A percentile compares a stretch with the other conserved stretches of the same genome.
Conservation (phyloP, 164 flowering plant species). For the Annona cherimola region DNA sequence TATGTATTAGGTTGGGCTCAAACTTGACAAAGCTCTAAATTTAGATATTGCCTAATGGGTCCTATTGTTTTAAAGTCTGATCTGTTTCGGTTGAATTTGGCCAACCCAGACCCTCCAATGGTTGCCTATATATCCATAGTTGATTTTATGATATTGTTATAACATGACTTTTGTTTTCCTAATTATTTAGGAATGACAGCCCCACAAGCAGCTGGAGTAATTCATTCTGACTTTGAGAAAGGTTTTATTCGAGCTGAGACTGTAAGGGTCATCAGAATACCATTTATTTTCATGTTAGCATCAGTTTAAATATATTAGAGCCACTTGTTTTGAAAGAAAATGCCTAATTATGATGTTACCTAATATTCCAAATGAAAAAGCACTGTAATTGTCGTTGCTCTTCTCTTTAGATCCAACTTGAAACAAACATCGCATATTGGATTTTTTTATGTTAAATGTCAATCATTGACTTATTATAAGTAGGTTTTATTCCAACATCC, state of each 20-base stretch:
- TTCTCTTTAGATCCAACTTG: background rate
- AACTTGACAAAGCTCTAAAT: background rate
- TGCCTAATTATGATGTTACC: background rate
- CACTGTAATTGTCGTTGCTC: background rate
- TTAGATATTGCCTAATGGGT: background rate
- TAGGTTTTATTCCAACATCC: too few relatives aligned
- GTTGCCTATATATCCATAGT: background rate
- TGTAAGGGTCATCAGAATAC: constrained; percentile 36
- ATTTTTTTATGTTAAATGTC: too few relatives aligned
- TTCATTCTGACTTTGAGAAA: constrained; percentile 97
- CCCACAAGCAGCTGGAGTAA: constrained; percentile 98
- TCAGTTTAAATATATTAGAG: background rate
- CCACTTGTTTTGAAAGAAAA: background rate
- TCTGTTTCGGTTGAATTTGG: background rate
- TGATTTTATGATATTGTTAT: too few relatives aligned
- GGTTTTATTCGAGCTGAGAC: constrained; percentile 99
- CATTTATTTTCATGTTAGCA: background rate
- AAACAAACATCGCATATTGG: background rate
- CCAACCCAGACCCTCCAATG: background rate
- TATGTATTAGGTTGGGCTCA: background rate
- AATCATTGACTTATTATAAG: too few relatives aligned
- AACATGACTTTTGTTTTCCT: background rate
- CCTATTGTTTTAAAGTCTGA: background rate
- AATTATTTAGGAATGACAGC: constrained; percentile 87
- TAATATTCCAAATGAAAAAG: background rate